Percentiles rank a stretch among this genome's conserved stretches.
phyloP scores from a whole-genome alignment of 2,329 filamentous ascomycete genomes.

The Rosellinia necatrix region DNA sequence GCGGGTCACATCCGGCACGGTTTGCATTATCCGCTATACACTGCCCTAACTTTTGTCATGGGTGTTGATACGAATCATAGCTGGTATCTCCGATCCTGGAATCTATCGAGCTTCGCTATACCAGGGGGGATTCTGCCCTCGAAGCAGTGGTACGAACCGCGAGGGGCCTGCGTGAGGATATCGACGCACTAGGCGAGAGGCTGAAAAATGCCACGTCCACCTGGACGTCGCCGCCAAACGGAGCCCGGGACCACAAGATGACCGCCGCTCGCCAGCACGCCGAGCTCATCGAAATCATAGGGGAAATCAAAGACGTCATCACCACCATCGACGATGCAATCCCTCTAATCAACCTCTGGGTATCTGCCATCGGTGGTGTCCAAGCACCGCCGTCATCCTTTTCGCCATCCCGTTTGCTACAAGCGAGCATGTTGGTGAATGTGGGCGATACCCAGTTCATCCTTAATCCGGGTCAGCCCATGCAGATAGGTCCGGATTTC shows the following conservation, averaged over 20 bases:
- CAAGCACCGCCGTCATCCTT: constrained; percentile 80
- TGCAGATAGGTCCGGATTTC: constrained; percentile 88
- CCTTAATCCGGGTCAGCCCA: constrained; percentile 62
- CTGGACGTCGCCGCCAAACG: constrained; percentile 57
- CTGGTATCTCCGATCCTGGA: constrained; percentile 41
- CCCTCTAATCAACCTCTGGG: constrained; percentile 88
- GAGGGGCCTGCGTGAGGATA: constrained; percentile 81
- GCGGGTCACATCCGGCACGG: background rate
- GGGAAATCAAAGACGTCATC: constrained; percentile 76
- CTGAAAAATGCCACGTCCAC: constrained; percentile 71
- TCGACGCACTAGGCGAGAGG: constrained; percentile 76
- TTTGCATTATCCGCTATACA: too few relatives aligned
- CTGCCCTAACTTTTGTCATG: background rate
- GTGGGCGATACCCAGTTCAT: constrained; percentile 85
- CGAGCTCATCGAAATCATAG: constrained; percentile 72
- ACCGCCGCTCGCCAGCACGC: constrained; percentile 60
- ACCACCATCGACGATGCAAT: constrained; percentile 86
- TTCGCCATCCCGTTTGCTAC: constrained; percentile 86
- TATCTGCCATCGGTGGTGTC: constrained; percentile 89
- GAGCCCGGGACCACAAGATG: constrained; percentile 51
- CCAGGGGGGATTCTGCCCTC: constrained; percentile 62
- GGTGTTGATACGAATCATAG: constrained; percentile 26
- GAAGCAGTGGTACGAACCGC: constrained; percentile 85
- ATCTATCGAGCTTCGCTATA: constrained; percentile 49
- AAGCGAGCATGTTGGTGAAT: constrained; percentile 89